phyloP scores from a whole-genome alignment of 257 asterid genomes.

The Prunella vulgaris region DNA sequence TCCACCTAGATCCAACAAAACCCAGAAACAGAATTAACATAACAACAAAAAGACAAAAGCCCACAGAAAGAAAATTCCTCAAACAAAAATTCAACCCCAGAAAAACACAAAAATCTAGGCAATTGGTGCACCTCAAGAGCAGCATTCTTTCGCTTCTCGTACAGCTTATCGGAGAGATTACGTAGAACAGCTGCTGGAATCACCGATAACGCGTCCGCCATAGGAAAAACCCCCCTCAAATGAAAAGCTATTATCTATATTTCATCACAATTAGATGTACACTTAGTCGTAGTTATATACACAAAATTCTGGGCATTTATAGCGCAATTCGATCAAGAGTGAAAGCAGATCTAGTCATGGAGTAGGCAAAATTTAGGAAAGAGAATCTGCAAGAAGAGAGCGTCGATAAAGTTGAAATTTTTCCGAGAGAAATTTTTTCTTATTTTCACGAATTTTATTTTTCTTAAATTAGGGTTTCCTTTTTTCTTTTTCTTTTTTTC shows the following conservation, averaged over 20 bases:
- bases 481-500: conserved; percentile 11
- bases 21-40: conserved; percentile 8
- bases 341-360: conserved; percentile 38
- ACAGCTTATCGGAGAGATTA: conserved; percentile 91
- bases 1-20: conserved; percentile 75
- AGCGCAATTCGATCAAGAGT: conserved; percentile 21
- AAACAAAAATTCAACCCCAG: conserved; percentile 4
- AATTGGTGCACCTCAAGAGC: conserved; percentile 71
- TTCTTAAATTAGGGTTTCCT: conserved; percentile 33
- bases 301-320: conserved; percentile 8
- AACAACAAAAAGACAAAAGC: neutral
- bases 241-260: conserved; percentile 11
- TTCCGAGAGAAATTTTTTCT: conserved; percentile 5
- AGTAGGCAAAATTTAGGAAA: conserved; percentile 21
- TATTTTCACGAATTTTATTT: conserved; percentile 9
- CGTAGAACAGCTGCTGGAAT: conserved; percentile 90
- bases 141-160: conserved; percentile 98
- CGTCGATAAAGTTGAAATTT: conserved; percentile 29
- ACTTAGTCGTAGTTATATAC: conserved; percentile 6
- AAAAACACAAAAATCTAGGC: neutral
- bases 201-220: conserved; percentile 78
- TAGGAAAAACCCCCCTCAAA: conserved; percentile 39
- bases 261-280: conserved; percentile 28
- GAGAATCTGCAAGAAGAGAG: conserved; percentile 20
- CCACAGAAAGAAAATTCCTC: neutral